Evolutionary conservation across 2,329 filamentous ascomycete genomes (phyloP).

Genomic region (Arthrobotrys iridis): DNA sequence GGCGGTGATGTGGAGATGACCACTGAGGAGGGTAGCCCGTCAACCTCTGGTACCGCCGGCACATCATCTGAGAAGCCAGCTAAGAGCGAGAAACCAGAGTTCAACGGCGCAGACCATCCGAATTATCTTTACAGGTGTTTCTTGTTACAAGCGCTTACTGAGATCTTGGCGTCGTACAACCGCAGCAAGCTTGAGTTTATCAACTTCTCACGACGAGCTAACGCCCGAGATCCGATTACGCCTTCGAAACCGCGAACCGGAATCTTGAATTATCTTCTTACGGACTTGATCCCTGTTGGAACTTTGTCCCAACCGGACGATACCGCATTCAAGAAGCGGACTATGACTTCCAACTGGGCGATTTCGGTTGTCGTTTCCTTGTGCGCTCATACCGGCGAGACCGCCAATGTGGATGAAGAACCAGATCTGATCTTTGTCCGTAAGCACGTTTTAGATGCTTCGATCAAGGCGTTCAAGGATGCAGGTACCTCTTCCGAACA

Average conservation of each 20-base stretch:
- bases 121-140: constrained; percentile 98
- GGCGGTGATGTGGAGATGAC: constrained; percentile 67
- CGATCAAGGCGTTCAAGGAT: constrained; percentile 90
- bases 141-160: constrained; percentile 87
- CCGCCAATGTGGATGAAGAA: constrained; percentile 76
- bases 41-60: constrained; percentile 58
- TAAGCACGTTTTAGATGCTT: constrained; percentile 92
- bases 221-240: constrained; percentile 78
- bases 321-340: constrained; percentile 81
- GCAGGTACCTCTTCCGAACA: constrained; percentile 80
- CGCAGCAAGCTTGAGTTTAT: constrained; percentile 98
- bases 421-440: constrained; percentile 89
- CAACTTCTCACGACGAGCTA: constrained; percentile 94
- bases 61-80: constrained; percentile 65
- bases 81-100: constrained; percentile 75
- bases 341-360: constrained; percentile 84
- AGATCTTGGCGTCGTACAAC: constrained; percentile 90
- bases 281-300: constrained; percentile 73
- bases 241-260: constrained; percentile 93
- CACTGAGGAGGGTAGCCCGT: constrained; percentile 55
- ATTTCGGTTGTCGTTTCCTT: constrained; percentile 86
- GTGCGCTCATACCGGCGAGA: constrained; percentile 86
- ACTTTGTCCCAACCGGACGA: constrained; percentile 75
- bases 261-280: constrained; percentile 91
- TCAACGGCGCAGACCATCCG: constrained; percentile 91